These are phyloP conservation scores for Pestalotiopsis sp. DNA, from an alignment of 2,329 filamentous ascomycete species.

Conservation along the genomic window DNA sequence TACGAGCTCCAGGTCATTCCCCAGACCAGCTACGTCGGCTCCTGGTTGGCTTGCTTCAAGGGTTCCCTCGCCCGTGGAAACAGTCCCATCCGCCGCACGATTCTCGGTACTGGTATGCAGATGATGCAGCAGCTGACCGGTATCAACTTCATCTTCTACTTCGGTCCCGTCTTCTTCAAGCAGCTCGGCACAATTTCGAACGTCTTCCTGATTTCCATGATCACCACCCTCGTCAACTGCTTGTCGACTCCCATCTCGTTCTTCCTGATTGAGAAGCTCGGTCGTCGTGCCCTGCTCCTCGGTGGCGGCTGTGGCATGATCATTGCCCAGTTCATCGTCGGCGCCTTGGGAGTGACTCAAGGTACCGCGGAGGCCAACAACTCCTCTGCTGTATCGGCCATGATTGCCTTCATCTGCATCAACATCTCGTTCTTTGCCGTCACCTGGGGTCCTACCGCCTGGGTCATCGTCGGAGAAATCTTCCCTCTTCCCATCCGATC, in stretches of 20 bases:
- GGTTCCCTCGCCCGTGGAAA: conserved; percentile 58
- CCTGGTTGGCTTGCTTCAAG: conserved; percentile 62
- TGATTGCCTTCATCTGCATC: conserved; percentile 88
- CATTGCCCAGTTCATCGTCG: conserved; percentile 84
- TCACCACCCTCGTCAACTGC: conserved; percentile 89
- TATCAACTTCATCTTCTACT: conserved; percentile 94
- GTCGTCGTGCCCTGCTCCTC: conserved; percentile 80
- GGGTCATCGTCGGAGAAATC: conserved; percentile 86
- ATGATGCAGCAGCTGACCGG: conserved; percentile 62
- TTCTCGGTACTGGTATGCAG: conserved; percentile 59
- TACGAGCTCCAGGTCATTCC: conserved; percentile 67
- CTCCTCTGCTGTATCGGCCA: conserved; percentile 62
- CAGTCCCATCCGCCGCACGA: conserved; percentile 59
- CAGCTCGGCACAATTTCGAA: conserved; percentile 75
- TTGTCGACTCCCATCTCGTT: conserved; percentile 85
- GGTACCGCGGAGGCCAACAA: conserved; percentile 49
- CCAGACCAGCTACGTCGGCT: conserved; percentile 55
- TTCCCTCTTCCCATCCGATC: conserved; percentile 89
- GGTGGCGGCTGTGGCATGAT: conserved; percentile 82
- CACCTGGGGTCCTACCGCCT: conserved; percentile 68
- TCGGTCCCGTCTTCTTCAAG: conserved; percentile 83
- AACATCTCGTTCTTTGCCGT: conserved; percentile 93
- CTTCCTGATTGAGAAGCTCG: conserved; percentile 80
- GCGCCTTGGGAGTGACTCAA: conserved; percentile 63
- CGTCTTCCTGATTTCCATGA: conserved; percentile 80